A percentile compares a stretch with the other conserved stretches of the same genome.
Evolutionary conservation across 495 filamentous ascomycete genomes (phyloP).

Genomic region (Podospora fimiseda): DNA sequence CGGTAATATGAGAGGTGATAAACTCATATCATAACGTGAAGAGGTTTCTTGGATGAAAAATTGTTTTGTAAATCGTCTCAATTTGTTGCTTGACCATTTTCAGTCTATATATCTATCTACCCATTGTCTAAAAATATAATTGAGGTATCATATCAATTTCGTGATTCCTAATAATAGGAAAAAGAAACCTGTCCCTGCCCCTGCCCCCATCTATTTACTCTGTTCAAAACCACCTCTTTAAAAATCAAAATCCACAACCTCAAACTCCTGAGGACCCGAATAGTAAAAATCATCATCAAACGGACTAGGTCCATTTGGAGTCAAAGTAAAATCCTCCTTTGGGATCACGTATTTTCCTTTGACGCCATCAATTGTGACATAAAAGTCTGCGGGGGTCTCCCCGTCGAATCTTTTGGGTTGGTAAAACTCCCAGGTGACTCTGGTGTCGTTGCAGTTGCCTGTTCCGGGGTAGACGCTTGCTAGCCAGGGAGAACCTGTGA

Average conservation of each 20-base stretch:
- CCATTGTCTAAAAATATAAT: too few relatives aligned
- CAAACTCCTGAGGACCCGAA: background rate
- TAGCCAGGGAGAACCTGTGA: conserved; percentile 10
- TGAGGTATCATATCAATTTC: too few relatives aligned
- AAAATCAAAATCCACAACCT: background rate
- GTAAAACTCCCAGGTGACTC: conserved; percentile 9
- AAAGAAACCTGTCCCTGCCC: too few relatives aligned
- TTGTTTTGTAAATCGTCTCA: too few relatives aligned
- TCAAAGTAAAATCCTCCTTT: background rate
- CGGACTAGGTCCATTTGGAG: background rate
- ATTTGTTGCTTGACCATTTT: too few relatives aligned
- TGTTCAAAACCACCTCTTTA: too few relatives aligned
- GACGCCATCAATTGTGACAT: conserved; percentile 8
- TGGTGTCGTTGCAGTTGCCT: conserved; percentile 3
- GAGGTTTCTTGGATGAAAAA: too few relatives aligned
- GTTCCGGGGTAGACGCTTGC: background rate
- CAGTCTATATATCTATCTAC: too few relatives aligned
- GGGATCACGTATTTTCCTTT: conserved; percentile 9
- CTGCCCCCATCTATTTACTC: too few relatives aligned
- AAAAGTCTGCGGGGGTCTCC: conserved; percentile 1
- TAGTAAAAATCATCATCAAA: conserved; percentile 2
- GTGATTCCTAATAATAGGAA: too few relatives aligned
- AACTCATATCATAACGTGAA: too few relatives aligned
- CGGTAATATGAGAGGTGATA: too few relatives aligned
- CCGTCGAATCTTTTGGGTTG: background rate